Conservation (phyloP, 2,329 filamentous ascomycete species). For the Nannizzia gypsea region DNA sequence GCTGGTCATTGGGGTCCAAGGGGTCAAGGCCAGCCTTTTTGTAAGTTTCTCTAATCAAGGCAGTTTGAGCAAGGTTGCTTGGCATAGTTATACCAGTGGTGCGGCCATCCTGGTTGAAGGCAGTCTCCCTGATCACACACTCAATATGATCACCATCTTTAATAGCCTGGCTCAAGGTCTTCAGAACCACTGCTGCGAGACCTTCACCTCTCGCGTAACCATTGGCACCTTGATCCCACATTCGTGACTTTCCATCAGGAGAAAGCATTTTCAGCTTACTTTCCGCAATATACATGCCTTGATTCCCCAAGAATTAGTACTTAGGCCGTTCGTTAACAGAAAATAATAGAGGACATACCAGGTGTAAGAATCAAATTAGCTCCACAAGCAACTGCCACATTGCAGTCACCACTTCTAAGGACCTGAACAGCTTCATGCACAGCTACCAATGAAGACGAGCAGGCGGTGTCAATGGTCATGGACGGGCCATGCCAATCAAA, state of each 20-base stretch:
- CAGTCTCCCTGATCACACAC: conserved; percentile 23
- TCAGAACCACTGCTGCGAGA: conserved; percentile 25
- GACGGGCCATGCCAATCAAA: conserved; percentile 25
- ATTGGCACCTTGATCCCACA: conserved; percentile 24
- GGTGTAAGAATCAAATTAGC: conserved; percentile 1
- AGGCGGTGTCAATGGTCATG: not conserved
- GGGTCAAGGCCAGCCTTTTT: conserved; percentile 18
- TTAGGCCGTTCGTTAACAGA: too few relatives aligned
- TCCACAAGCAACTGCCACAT: not conserved
- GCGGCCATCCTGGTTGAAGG: conserved; percentile 23
- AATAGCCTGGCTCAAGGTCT: conserved; percentile 22
- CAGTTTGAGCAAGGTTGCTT: conserved; percentile 16
- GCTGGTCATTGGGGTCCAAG: not conserved
- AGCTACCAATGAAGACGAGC: conserved; percentile 5
- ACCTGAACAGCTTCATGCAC: conserved; percentile 7
- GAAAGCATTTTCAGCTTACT: conserved; percentile 29
- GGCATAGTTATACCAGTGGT: conserved; percentile 17
- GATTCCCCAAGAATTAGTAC: not conserved
- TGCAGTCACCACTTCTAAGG: conserved; percentile 15
- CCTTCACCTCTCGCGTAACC: conserved; percentile 29
- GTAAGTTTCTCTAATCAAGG: conserved; percentile 25
- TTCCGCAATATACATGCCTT: conserved; percentile 15
- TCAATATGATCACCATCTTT: conserved; percentile 26
- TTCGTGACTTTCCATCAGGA: conserved; percentile 22
- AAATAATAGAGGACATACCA: not conserved